A percentile compares a stretch with the other conserved stretches of the same genome.
These are phyloP conservation scores for Fistulinella staudtii DNA, from an alignment of 1,284 basidiomycete genomes.

Conservation along the genomic window DNA sequence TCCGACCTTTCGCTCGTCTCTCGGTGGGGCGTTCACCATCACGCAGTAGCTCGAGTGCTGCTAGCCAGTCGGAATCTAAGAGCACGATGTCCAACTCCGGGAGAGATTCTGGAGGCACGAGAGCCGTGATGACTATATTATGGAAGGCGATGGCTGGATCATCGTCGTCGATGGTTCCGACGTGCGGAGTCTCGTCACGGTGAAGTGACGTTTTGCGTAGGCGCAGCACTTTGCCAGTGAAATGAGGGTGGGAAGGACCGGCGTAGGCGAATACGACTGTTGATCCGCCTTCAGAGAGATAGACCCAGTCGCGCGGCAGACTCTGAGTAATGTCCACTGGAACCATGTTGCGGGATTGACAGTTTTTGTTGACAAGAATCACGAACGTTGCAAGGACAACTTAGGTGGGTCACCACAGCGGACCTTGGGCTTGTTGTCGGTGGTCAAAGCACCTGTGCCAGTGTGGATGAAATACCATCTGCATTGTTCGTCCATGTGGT, in stretches of 20 bases:
- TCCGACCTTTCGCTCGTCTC: constrained; percentile 50
- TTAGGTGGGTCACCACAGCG: no score
- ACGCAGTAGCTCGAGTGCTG: constrained; percentile 44
- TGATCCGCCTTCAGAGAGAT: constrained; percentile 87
- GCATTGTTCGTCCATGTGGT: no score
- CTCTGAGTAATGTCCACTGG: constrained; percentile 35
- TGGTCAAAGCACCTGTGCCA: constrained; percentile 15
- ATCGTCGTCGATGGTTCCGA: constrained; percentile 33
- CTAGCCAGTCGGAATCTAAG: constrained; percentile 63
- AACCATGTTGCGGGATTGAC: constrained; percentile 13
- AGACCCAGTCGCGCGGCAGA: constrained; percentile 66
- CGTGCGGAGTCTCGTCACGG: constrained; percentile 2
- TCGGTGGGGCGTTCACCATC: constrained; percentile 51
- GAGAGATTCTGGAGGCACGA: constrained; percentile 59
- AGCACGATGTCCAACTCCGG: constrained; percentile 50
- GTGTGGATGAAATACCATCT: no score
- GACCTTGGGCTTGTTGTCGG: no score
- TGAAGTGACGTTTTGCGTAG: constrained; percentile 58
- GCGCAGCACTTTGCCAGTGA: constrained; percentile 67
- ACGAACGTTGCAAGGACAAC: no score
- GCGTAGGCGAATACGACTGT: constrained; percentile 82
- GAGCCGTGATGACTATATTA: constrained; percentile 48
- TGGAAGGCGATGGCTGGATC: constrained; percentile 66
- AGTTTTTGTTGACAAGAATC: no score
- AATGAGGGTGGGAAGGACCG: constrained; percentile 48